phyloP scores from a whole-genome alignment of 495 filamentous ascomycete genomes.

The Aspergillus avenaceus region DNA sequence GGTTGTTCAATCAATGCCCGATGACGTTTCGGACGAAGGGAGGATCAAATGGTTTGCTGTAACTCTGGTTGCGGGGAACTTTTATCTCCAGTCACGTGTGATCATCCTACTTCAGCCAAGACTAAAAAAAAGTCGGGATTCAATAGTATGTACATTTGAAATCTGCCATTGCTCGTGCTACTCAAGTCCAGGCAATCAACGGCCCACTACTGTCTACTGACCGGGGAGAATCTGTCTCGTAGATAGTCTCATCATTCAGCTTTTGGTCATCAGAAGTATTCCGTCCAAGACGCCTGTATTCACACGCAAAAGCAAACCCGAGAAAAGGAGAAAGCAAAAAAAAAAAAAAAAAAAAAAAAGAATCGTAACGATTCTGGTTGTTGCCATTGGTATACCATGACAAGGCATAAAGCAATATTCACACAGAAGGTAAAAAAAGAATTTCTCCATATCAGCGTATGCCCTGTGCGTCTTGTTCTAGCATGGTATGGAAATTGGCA shows the following conservation, averaged over 20 bases:
- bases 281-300: conserved; percentile 18
- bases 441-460: not conserved
- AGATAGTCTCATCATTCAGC: conserved; percentile 2
- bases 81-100: conserved; percentile 13
- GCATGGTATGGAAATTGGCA: not conserved
- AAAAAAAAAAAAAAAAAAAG: conserved; percentile 5
- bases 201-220: not conserved
- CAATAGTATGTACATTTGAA: too few relatives aligned
- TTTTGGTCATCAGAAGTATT: conserved; percentile 13
- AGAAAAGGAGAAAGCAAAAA: conserved; percentile 6
- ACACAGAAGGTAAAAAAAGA: conserved; percentile 31
- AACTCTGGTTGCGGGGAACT: conserved; percentile 11
- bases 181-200: not conserved
- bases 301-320: conserved; percentile 10
- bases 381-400: conserved; percentile 19
- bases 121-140: too few relatives aligned
- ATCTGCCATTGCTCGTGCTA: too few relatives aligned
- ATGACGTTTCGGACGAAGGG: conserved; percentile 43
- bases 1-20: not conserved
- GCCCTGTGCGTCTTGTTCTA: not conserved
- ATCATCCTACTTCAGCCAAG: conserved; percentile 1
- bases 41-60: conserved; percentile 6
- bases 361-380: conserved; percentile 15
- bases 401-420: conserved; percentile 31
- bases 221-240: not conserved